Evolutionary conservation across 2,329 filamentous ascomycete species (phyloP).

Genomic region (Ophiostoma montium): DNA sequence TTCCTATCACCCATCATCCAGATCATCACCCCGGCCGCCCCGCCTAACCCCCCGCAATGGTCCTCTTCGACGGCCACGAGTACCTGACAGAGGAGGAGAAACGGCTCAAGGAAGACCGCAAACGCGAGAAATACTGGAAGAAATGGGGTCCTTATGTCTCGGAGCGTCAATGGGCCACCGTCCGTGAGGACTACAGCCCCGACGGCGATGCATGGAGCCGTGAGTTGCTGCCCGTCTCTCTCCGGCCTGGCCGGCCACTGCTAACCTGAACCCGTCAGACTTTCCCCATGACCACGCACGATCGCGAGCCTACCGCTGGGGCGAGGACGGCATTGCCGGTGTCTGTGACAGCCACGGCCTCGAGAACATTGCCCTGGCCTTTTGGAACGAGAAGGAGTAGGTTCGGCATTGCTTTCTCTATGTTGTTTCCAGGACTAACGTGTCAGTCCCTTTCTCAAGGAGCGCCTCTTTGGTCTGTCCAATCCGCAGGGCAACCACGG

Average conservation of each 20-base stretch:
- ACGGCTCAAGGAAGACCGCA: slow-evolving; percentile 71
- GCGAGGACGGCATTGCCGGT: slow-evolving; percentile 91
- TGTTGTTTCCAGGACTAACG: slow-evolving; percentile 23
- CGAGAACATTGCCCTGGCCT: slow-evolving; percentile 88
- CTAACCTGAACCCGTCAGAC: slow-evolving; percentile 37
- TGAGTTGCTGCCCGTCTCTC: slow-evolving; percentile 34
- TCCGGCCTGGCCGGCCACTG: slow-evolving; percentile 1
- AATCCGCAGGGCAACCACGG: slow-evolving; percentile 97
- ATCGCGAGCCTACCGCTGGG: slow-evolving; percentile 84
- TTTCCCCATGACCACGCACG: slow-evolving; percentile 89
- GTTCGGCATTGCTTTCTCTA: slow-evolving; percentile 9
- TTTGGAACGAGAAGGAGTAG: slow-evolving; percentile 96
- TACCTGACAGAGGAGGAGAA: slow-evolving; percentile 84
- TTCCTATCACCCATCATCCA: not conserved
- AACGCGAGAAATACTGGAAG: slow-evolving; percentile 89
- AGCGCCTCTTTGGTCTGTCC: slow-evolving; percentile 84
- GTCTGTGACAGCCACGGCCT: slow-evolving; percentile 81
- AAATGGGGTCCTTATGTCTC: slow-evolving; percentile 92
- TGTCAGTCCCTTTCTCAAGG: slow-evolving; percentile 74
- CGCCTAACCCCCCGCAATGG: slow-evolving; percentile 42
- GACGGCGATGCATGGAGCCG: slow-evolving; percentile 93
- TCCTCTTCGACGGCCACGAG: slow-evolving; percentile 76
- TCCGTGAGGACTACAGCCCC: slow-evolving; percentile 67
- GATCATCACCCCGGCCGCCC: not conserved
- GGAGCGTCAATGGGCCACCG: slow-evolving; percentile 87